These are phyloP conservation scores for Climacium dendroides DNA, from an alignment of 225 moss, liverwort and hornwort species.

Conservation along the genomic window DNA sequence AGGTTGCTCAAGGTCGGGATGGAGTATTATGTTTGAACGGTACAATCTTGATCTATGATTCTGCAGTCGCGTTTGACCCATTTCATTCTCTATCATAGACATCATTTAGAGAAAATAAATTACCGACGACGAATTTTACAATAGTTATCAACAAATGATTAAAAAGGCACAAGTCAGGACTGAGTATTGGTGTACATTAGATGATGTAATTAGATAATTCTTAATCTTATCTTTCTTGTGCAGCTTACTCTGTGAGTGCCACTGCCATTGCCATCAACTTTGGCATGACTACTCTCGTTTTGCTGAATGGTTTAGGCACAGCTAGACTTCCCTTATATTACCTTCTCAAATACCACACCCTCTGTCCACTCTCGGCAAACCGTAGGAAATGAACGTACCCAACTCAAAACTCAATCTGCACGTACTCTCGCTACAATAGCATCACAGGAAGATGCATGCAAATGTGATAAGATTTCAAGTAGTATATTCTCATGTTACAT, in stretches of 20 bases:
- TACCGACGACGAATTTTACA: not conserved
- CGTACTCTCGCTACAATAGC: not conserved
- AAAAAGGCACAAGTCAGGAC: not conserved
- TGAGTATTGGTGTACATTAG: not conserved
- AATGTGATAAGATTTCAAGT: not conserved
- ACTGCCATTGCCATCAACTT: not conserved
- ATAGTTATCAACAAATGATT: no score
- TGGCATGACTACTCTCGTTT: not conserved
- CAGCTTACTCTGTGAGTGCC: not conserved
- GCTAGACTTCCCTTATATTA: not conserved
- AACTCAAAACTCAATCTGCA: not conserved
- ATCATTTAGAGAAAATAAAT: not conserved
- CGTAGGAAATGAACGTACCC: not conserved
- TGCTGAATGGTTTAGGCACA: not conserved
- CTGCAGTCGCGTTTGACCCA: not conserved
- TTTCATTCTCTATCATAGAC: not conserved
- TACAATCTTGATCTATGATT: not conserved
- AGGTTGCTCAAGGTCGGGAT: slow-evolving; percentile 63
- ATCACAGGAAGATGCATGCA: not conserved
- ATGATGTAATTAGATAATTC: not conserved
- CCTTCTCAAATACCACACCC: not conserved
- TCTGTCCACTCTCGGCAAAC: not conserved
- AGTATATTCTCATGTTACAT: no score
- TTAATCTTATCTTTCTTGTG: not conserved
- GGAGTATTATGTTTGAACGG: slow-evolving; percentile 29